phyloP scores from a whole-genome alignment of 129 eudicot species.

The Erigeron canadensis region DNA sequence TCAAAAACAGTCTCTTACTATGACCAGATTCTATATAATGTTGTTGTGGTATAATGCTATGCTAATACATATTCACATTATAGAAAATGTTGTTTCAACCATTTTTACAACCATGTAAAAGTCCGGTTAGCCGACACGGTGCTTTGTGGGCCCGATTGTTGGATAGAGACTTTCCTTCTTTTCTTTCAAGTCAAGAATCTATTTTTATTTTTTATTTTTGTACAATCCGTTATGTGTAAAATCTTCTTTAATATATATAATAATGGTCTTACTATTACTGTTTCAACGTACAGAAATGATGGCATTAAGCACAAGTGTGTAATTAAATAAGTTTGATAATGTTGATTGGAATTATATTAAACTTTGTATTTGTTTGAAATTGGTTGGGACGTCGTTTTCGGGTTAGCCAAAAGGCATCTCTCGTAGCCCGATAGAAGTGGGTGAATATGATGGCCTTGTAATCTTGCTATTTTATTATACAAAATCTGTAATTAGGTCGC shows the following conservation, averaged over 20 bases:
- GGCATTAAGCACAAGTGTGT: conserved; percentile 28
- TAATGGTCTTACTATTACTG: not conserved
- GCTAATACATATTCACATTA: not conserved
- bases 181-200: conserved; percentile 28
- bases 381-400: conserved; percentile 59
- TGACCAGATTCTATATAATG: no score
- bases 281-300: conserved; percentile 36
- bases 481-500: conserved; percentile 29
- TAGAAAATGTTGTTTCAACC: conserved; percentile 28
- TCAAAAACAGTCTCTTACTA: no score
- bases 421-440: conserved; percentile 39
- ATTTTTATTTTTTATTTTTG: not conserved
- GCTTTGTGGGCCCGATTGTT: conserved; percentile 35
- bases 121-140: conserved; percentile 37
- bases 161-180: conserved; percentile 31
- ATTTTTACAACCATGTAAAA: conserved; percentile 1
- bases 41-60: conserved; percentile 9
- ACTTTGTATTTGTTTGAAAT: conserved; percentile 39
- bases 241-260: conserved; percentile 5
- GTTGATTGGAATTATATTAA: conserved; percentile 10
- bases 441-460: conserved; percentile 30
- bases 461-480: conserved; percentile 23
- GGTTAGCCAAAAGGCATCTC: conserved; percentile 41
- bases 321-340: conserved; percentile 9
- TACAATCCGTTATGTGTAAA: conserved; percentile 22